These are phyloP conservation scores for Fusarium nurragi DNA, from an alignment of 2,329 filamentous ascomycete species.

Conservation along the genomic window DNA sequence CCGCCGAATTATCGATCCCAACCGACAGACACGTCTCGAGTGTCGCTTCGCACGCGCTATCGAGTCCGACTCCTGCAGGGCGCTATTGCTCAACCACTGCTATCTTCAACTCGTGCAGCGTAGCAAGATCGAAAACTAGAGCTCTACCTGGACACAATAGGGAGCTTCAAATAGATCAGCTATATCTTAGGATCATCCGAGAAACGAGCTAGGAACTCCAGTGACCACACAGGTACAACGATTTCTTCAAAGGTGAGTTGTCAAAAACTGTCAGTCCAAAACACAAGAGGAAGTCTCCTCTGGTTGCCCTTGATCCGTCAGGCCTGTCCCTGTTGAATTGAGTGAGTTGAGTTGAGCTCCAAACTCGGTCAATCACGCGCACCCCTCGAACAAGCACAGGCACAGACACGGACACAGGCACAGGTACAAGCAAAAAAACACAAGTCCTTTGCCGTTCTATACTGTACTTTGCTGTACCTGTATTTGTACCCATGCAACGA, in stretches of 20 bases:
- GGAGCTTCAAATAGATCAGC: too few relatives aligned
- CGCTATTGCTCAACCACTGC: not conserved
- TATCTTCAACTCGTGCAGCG: not conserved
- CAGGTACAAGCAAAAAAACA: not conserved
- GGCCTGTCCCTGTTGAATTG: slow-evolving; percentile 36
- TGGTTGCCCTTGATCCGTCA: slow-evolving; percentile 41
- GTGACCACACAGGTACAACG: slow-evolving; percentile 15
- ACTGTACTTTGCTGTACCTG: slow-evolving; percentile 6
- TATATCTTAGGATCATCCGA: too few relatives aligned
- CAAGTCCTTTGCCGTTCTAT: slow-evolving; percentile 6
- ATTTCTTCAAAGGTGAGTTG: slow-evolving; percentile 16
- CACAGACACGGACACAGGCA: not conserved
- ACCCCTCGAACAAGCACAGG: slow-evolving; percentile 3
- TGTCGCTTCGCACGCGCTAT: not conserved
- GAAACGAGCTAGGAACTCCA: slow-evolving; percentile 16
- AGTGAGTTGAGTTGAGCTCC: slow-evolving; percentile 16
- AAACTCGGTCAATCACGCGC: slow-evolving; percentile 19
- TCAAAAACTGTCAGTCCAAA: slow-evolving; percentile 9
- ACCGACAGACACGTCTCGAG: not conserved
- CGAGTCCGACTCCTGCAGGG: not conserved
- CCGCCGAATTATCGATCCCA: slow-evolving; percentile 1
- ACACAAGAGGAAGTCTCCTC: slow-evolving; percentile 21
- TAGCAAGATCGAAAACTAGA: not conserved
- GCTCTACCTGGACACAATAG: slow-evolving; percentile 1
- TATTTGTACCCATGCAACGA: slow-evolving; percentile 22